These are phyloP conservation scores for Schwanniomyces yamadae DNA, from an alignment of 805 yeast species.

Conservation along the genomic window DNA sequence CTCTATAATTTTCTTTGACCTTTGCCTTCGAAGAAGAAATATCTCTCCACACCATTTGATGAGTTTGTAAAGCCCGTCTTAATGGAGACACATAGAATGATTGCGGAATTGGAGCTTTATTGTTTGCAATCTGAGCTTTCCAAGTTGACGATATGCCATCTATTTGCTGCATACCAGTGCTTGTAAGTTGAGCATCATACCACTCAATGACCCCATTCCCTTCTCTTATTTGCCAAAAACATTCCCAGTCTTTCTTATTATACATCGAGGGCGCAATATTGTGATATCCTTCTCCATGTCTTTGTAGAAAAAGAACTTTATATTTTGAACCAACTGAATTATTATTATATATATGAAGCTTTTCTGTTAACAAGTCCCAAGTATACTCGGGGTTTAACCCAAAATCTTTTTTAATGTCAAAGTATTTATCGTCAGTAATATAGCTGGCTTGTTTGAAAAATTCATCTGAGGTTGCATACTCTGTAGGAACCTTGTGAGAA, in stretches of 20 bases:
- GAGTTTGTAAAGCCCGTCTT: conserved; percentile 30
- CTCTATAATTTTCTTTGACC: conserved; percentile 29
- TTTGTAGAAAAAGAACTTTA: conserved; percentile 28
- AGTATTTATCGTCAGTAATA: conserved; percentile 12
- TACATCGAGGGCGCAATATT: conserved; percentile 22
- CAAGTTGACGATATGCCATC: conserved; percentile 13
- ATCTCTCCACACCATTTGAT: conserved; percentile 23
- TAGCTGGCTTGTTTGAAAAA: conserved; percentile 20
- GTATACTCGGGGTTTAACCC: conserved; percentile 19
- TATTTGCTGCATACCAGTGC: conserved; percentile 20
- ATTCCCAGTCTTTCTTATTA: conserved; percentile 20
- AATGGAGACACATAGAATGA: conserved; percentile 31
- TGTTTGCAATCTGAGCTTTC: conserved; percentile 12
- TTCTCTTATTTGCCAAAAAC: conserved; percentile 24
- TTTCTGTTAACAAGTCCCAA: conserved; percentile 22
- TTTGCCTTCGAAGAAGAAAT: conserved; percentile 15
- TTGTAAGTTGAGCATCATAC: conserved; percentile 32
- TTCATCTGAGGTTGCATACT: conserved; percentile 11
- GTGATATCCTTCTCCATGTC: conserved; percentile 38
- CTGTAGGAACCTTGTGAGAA: conserved; percentile 2
- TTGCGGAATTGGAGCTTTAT: conserved; percentile 23
- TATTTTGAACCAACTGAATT: conserved; percentile 9
- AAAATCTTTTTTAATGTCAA: conserved; percentile 16
- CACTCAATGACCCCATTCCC: conserved; percentile 22
- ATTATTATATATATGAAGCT: conserved; percentile 13